These are phyloP conservation scores for Hyaloscypha finlandica DNA, from an alignment of 495 filamentous ascomycete genomes.

Conservation along the genomic window DNA sequence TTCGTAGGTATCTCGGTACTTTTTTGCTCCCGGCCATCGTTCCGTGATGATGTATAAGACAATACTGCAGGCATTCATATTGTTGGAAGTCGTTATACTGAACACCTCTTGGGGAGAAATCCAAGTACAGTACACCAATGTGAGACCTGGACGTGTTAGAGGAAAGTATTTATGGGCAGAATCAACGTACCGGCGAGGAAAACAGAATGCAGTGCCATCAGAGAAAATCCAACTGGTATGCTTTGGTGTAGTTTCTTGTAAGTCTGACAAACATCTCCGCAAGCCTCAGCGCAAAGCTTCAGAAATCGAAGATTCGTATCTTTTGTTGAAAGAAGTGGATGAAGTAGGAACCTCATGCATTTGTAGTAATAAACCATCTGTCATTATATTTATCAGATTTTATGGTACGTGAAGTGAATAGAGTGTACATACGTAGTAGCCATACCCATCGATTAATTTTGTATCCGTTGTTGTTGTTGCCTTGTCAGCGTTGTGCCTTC, in stretches of 20 bases:
- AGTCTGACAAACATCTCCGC: constrained; percentile 30
- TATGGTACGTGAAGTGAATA: background rate
- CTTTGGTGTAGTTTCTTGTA: constrained; percentile 30
- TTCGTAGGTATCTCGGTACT: constrained; percentile 30
- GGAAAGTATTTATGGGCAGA: background rate
- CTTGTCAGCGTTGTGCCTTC: constrained; percentile 12
- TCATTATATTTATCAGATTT: background rate
- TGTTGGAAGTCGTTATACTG: constrained; percentile 19
- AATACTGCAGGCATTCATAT: constrained; percentile 30
- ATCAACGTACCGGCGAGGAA: constrained; percentile 18
- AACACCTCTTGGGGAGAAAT: constrained; percentile 23
- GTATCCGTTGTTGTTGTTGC: constrained; percentile 15
- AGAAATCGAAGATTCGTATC: constrained; percentile 11
- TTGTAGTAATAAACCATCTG: constrained; percentile 16
- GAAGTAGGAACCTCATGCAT: constrained; percentile 7
- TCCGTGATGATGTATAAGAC: constrained; percentile 32
- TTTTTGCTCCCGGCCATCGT: constrained; percentile 30
- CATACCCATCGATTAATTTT: constrained; percentile 11
- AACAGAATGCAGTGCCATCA: constrained; percentile 32
- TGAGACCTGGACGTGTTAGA: constrained; percentile 16
- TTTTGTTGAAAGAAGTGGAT: constrained; percentile 13
- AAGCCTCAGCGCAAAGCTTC: constrained; percentile 27
- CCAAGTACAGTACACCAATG: constrained; percentile 31
- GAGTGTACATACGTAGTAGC: constrained; percentile 8
- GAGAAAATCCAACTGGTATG: constrained; percentile 26